Conservation (phyloP, 441 rosid species). For the Mallotus japonicus region DNA sequence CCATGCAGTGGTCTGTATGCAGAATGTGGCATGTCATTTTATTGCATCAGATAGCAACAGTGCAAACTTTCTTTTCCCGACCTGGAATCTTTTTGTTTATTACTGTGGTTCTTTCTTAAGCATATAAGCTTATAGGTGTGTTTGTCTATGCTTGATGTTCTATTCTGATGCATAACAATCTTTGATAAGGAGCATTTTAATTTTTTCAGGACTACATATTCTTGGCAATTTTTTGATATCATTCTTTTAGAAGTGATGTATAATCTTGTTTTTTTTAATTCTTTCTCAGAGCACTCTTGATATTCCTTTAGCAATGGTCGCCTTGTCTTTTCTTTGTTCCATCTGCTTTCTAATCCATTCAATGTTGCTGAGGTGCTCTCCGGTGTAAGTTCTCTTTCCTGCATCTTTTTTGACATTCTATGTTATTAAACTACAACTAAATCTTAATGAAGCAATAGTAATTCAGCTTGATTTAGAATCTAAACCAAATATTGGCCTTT, state of each 20-base stretch:
- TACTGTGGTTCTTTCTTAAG: not conserved
- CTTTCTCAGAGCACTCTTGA: constrained; percentile 74
- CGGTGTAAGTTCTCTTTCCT: constrained; percentile 32
- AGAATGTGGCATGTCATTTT: not conserved
- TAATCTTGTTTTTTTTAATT: constrained; percentile 18
- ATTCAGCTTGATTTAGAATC: not conserved
- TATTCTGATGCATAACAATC: not conserved
- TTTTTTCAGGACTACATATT: not conserved
- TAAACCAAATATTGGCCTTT: not conserved
- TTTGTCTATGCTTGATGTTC: not conserved
- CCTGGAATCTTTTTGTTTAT: not conserved
- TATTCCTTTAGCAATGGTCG: constrained; percentile 48
- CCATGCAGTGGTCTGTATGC: not conserved
- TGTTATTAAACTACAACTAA: not conserved
- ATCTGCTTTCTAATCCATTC: constrained; percentile 44
- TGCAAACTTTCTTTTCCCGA: not conserved
- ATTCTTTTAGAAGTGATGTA: not conserved
- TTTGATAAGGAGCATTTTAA: not conserved
- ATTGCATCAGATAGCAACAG: not conserved
- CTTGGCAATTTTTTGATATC: not conserved
- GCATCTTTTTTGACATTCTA: not conserved
- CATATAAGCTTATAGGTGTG: not conserved
- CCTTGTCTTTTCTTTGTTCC: constrained; percentile 39
- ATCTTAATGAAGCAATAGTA: not conserved
- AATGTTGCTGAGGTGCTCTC: constrained; percentile 22